phyloP scores from a whole-genome alignment of 345 rosid genomes.

The Dimocarpus longan region DNA sequence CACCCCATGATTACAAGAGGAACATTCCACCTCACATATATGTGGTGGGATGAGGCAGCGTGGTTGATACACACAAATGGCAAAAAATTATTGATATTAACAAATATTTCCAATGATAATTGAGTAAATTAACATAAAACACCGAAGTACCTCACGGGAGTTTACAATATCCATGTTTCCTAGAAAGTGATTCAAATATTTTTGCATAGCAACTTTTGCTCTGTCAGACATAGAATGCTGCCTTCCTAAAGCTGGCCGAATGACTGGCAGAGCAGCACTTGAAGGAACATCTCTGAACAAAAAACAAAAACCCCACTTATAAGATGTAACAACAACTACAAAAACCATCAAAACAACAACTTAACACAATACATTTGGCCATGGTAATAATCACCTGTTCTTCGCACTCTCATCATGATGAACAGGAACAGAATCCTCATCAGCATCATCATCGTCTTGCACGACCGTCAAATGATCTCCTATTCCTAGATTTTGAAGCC shows the following conservation, averaged over 20 bases:
- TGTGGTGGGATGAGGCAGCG: background rate
- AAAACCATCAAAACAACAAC: slow-evolving; percentile 15
- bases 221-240: slow-evolving; percentile 88
- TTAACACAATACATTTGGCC: background rate
- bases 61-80: slow-evolving; percentile 21
- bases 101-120: slow-evolving; percentile 13
- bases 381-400: slow-evolving; percentile 60
- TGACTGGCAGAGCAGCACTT: slow-evolving; percentile 90
- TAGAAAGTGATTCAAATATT: slow-evolving; percentile 85
- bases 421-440: slow-evolving; percentile 65
- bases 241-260: slow-evolving; percentile 89
- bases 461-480: slow-evolving; percentile 72
- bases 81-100: slow-evolving; percentile 5
- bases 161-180: slow-evolving; percentile 95
- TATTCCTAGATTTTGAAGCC: slow-evolving; percentile 99
- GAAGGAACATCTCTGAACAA: slow-evolving; percentile 95
- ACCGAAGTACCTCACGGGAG: slow-evolving; percentile 78
- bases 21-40: background rate
- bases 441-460: slow-evolving; percentile 84
- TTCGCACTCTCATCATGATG: slow-evolving; percentile 78
- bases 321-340: slow-evolving; percentile 16
- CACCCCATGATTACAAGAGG: background rate
- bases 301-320: slow-evolving; percentile 36
- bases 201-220: slow-evolving; percentile 97
- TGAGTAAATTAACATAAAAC: background rate